Percentiles rank a stretch among this genome's conserved stretches.
These are phyloP conservation scores for Gossypium australe DNA, from an alignment of 345 rosid genomes.

Conservation along the genomic window DNA sequence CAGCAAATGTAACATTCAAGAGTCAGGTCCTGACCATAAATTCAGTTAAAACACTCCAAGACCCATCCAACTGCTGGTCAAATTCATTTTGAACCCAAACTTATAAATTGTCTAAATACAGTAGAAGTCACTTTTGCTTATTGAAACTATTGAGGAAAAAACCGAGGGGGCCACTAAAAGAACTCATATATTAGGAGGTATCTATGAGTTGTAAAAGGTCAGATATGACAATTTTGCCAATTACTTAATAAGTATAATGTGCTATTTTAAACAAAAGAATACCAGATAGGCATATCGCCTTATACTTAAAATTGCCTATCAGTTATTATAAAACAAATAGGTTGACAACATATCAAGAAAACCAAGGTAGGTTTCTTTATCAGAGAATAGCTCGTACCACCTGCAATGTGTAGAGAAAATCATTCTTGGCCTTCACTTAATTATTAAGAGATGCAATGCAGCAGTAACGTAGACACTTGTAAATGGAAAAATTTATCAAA, in stretches of 20 bases:
- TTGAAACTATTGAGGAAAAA: background rate
- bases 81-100: background rate
- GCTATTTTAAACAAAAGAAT: background rate
- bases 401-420: background rate
- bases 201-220: background rate
- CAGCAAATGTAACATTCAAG: background rate
- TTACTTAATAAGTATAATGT: background rate
- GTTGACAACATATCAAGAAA: background rate
- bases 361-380: background rate
- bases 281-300: background rate
- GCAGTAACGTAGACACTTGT: background rate
- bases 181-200: background rate
- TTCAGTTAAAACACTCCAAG: background rate
- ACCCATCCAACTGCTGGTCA: constrained; percentile 6
- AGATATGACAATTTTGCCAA: background rate
- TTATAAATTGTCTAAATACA: background rate
- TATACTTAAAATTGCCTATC: background rate
- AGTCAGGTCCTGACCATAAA: background rate
- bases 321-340: background rate
- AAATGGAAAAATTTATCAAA: background rate
- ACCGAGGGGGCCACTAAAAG: background rate
- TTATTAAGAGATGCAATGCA: background rate
- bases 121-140: background rate
- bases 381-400: background rate
- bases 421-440: background rate